These are phyloP conservation scores for Dunaliella sp. DNA, from an alignment of 139 green algal species.

Conservation along the genomic window DNA sequence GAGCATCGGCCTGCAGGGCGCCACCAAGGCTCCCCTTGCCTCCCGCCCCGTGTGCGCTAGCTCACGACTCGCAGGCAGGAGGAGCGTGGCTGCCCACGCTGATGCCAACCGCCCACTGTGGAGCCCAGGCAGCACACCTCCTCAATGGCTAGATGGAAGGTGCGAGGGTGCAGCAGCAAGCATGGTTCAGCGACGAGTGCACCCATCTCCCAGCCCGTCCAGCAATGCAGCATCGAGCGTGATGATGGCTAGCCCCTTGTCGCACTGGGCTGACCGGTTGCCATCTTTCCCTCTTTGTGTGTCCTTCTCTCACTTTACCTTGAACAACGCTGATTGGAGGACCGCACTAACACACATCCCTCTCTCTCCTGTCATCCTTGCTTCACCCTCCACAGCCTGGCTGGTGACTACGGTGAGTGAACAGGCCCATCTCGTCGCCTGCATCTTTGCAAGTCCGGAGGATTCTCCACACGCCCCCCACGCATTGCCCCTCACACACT, in stretches of 20 bases:
- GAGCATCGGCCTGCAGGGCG: not conserved
- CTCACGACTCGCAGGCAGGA: not conserved
- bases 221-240: too few species aligned
- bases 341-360: too few species aligned
- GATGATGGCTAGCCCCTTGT: too few species aligned
- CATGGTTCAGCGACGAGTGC: too few species aligned
- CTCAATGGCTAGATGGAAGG: slow-evolving; percentile 51
- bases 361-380: too few species aligned
- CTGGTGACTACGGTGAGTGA: slow-evolving; percentile 41
- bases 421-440: too few species aligned
- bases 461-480: not conserved
- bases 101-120: slow-evolving; percentile 40
- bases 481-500: not conserved
- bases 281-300: too few species aligned
- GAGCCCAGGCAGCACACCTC: slow-evolving; percentile 47
- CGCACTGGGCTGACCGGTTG: too few species aligned
- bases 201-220: too few species aligned
- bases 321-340: too few species aligned
- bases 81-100: not conserved
- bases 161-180: too few species aligned
- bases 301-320: too few species aligned
- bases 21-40: not conserved
- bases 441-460: not conserved
- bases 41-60: not conserved
- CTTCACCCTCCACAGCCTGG: slow-evolving; percentile 43